These are phyloP conservation scores for Paxillus ammoniavirescens DNA, from an alignment of 768 basidiomycete species.

Conservation along the genomic window DNA sequence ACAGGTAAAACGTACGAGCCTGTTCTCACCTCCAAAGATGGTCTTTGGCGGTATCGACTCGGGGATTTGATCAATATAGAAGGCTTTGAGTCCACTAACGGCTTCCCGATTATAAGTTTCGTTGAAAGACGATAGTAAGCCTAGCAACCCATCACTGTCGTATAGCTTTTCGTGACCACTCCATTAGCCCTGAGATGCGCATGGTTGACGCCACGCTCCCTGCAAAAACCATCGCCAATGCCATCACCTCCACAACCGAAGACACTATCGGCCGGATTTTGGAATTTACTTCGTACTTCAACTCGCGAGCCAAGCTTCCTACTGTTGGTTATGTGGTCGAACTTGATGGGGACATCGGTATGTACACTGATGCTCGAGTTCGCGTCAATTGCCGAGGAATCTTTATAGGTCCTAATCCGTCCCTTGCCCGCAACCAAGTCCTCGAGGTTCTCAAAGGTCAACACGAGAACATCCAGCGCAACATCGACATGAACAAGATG, in stretches of 20 bases:
- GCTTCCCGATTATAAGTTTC: conserved; percentile 3
- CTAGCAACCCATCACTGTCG: no score
- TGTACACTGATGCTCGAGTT: neutral
- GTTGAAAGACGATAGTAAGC: conserved; percentile 6
- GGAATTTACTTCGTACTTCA: neutral
- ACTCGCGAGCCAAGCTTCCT: neutral
- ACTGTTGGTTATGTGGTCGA: conserved; percentile 1
- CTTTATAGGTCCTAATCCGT: neutral
- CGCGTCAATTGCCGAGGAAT: neutral
- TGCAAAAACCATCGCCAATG: neutral
- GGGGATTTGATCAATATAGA: conserved; percentile 1
- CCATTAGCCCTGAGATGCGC: neutral
- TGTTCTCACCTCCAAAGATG: conserved; percentile 1
- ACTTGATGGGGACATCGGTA: neutral
- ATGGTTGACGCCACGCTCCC: neutral
- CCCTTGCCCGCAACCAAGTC: neutral
- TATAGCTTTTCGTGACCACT: neutral
- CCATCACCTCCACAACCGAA: neutral
- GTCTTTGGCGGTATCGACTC: conserved; percentile 5
- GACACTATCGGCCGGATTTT: neutral
- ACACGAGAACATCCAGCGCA: neutral
- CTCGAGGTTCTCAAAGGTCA: neutral
- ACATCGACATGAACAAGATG: neutral
- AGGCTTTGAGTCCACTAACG: conserved; percentile 1
- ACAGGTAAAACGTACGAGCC: conserved; percentile 3